Evolutionary conservation across 2,329 filamentous ascomycete genomes (phyloP).

Genomic region (Cadophora luteo-olivacea): DNA sequence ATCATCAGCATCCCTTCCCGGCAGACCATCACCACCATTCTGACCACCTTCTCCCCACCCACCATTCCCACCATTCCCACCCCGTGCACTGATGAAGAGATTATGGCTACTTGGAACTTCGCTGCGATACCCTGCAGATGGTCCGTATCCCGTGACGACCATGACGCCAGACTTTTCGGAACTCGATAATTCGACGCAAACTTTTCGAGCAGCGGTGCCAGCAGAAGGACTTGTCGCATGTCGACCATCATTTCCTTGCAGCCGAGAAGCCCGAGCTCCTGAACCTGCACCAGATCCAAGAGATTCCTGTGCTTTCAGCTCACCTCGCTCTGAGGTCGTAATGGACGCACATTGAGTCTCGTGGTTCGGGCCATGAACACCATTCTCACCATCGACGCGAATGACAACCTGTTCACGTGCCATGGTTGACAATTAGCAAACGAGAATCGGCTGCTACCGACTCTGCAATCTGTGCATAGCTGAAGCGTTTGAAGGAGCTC

Average conservation of each 20-base stretch:
- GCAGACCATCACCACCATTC: background rate
- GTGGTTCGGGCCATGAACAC: background rate
- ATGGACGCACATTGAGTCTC: background rate
- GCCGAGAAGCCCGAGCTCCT: background rate
- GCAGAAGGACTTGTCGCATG: background rate
- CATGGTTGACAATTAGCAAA: background rate
- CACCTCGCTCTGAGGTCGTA: background rate
- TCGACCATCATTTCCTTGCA: background rate
- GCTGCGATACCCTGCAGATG: background rate
- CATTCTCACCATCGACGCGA: background rate
- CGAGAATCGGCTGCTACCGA: background rate
- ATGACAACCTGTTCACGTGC: background rate
- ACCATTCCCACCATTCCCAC: background rate
- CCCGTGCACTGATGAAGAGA: background rate
- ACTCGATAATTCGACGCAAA: background rate
- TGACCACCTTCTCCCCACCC: background rate
- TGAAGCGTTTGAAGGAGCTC: background rate
- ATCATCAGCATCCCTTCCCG: background rate
- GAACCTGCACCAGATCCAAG: background rate
- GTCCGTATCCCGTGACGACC: background rate
- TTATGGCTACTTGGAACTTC: background rate
- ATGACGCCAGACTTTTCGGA: background rate
- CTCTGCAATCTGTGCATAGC: background rate
- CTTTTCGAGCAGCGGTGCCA: background rate
- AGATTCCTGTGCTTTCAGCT: background rate